phyloP scores from a whole-genome alignment of 2,329 filamentous ascomycete species.

The Nothopassalora personata region DNA sequence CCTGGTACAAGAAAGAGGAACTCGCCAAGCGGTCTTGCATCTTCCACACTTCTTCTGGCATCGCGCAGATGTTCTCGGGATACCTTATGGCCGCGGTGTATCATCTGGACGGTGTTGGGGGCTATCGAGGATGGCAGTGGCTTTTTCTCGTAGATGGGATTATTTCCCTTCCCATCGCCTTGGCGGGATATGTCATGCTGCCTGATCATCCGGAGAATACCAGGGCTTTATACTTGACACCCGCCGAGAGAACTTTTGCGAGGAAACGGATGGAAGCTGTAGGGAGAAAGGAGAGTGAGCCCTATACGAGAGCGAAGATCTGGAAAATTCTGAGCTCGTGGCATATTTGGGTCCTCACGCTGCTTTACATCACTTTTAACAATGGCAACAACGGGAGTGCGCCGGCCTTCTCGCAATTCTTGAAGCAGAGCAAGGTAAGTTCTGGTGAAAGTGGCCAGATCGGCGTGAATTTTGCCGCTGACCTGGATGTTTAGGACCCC shows the following conservation, averaged over 20 bases:
- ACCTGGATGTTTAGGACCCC: slow-evolving; percentile 25
- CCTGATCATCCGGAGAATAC: slow-evolving; percentile 49
- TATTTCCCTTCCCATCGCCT: slow-evolving; percentile 49
- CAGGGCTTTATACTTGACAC: slow-evolving; percentile 44
- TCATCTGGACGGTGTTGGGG: slow-evolving; percentile 41
- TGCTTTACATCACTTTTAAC: slow-evolving; percentile 59
- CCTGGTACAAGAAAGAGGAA: slow-evolving; percentile 48
- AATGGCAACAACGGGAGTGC: slow-evolving; percentile 50
- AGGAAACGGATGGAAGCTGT: slow-evolving; percentile 48
- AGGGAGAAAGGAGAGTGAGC: slow-evolving; percentile 41
- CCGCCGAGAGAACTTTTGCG: slow-evolving; percentile 39
- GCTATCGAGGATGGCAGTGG: slow-evolving; percentile 48
- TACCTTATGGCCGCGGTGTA: slow-evolving; percentile 53
- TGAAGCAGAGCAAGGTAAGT: slow-evolving; percentile 35
- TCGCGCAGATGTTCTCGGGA: slow-evolving; percentile 45
- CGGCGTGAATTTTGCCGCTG: background rate
- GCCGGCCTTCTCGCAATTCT: slow-evolving; percentile 52
- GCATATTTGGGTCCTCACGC: slow-evolving; percentile 57
- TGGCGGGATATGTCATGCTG: slow-evolving; percentile 45
- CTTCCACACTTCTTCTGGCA: slow-evolving; percentile 46
- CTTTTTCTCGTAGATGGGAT: slow-evolving; percentile 48
- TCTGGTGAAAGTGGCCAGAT: background rate
- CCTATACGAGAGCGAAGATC: slow-evolving; percentile 50
- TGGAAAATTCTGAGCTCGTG: slow-evolving; percentile 53
- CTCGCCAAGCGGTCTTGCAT: slow-evolving; percentile 50